These are phyloP conservation scores for Raffaelea ambrosiae DNA, from an alignment of 2,329 filamentous ascomycete species.

Conservation along the genomic window DNA sequence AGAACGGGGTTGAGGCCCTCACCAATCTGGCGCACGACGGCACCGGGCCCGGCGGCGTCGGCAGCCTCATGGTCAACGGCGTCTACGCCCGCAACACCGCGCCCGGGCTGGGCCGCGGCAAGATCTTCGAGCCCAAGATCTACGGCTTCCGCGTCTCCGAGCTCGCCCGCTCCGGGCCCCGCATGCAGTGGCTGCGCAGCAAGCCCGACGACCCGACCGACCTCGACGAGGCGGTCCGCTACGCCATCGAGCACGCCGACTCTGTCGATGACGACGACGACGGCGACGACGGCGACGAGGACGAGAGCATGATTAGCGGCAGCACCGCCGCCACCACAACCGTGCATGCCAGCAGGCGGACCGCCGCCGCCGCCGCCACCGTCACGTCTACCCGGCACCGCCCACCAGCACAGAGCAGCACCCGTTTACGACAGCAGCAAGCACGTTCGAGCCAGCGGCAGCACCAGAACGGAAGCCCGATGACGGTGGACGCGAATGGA, in stretches of 20 bases:
- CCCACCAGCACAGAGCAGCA: slow-evolving; percentile 30
- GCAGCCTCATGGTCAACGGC: slow-evolving; percentile 61
- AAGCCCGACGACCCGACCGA: slow-evolving; percentile 73
- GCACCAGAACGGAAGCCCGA: slow-evolving; percentile 46
- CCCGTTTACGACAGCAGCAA: slow-evolving; percentile 24
- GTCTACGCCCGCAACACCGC: slow-evolving; percentile 80
- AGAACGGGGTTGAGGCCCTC: slow-evolving; percentile 56
- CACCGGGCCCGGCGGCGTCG: slow-evolving; percentile 2
- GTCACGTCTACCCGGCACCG: slow-evolving; percentile 25
- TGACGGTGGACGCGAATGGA: slow-evolving; percentile 47
- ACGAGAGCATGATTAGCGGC: slow-evolving; percentile 33
- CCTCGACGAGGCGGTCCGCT: slow-evolving; percentile 66
- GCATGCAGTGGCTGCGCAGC: slow-evolving; percentile 94
- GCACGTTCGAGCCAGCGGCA: slow-evolving; percentile 21
- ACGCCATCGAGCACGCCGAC: slow-evolving; percentile 43
- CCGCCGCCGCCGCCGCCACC: slow-evolving; percentile 14
- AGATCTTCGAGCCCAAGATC: slow-evolving; percentile 90
- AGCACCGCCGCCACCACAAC: slow-evolving; percentile 18
- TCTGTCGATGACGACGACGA: slow-evolving; percentile 49
- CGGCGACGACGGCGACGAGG: slow-evolving; percentile 44
- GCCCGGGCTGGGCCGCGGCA: slow-evolving; percentile 71
- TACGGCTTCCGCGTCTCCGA: slow-evolving; percentile 96
- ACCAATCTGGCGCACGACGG: slow-evolving; percentile 18
- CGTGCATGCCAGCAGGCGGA: not conserved
- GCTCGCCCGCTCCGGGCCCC: slow-evolving; percentile 76